A percentile compares a stretch with the other conserved stretches of the same genome.
Evolutionary conservation across 768 basidiomycete species (phyloP).

Genomic region (Leccinellum luteum): DNA sequence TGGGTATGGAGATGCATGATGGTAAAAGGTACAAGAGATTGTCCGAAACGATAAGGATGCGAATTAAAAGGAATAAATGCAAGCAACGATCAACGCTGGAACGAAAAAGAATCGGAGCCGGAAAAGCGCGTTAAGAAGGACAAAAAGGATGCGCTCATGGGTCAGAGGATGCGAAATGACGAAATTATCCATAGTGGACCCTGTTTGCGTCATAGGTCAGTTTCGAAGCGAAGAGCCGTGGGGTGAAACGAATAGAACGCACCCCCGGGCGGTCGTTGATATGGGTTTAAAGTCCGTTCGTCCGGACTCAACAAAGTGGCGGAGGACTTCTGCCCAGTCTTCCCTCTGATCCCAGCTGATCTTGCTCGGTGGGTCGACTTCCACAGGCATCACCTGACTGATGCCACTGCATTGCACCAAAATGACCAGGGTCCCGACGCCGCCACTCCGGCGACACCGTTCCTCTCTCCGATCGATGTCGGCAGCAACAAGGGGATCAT

Average conservation of each 20-base stretch:
- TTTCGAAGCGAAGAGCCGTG: not conserved
- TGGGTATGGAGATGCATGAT: slow-evolving; percentile 25
- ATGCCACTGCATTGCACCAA: slow-evolving; percentile 74
- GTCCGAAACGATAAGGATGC: slow-evolving; percentile 26
- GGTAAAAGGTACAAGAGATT: slow-evolving; percentile 19
- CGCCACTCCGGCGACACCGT: slow-evolving; percentile 70
- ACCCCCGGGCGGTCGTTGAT: slow-evolving; percentile 75
- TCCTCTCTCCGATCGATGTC: slow-evolving; percentile 81
- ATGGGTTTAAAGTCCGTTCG: slow-evolving; percentile 81
- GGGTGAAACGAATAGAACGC: slow-evolving; percentile 32
- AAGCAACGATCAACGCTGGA: slow-evolving; percentile 32
- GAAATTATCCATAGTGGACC: slow-evolving; percentile 42
- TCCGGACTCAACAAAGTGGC: slow-evolving; percentile 69
- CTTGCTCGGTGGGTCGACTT: slow-evolving; percentile 74
- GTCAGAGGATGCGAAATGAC: not conserved
- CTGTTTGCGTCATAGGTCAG: slow-evolving; percentile 24
- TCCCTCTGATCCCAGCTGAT: slow-evolving; percentile 75
- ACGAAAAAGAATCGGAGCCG: not conserved
- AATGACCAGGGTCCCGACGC: slow-evolving; percentile 72
- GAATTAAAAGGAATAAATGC: slow-evolving; percentile 14
- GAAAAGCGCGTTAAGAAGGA: slow-evolving; percentile 4
- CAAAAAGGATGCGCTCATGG: slow-evolving; percentile 10
- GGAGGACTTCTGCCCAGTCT: slow-evolving; percentile 69
- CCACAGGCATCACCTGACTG: slow-evolving; percentile 84
- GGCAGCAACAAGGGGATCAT: slow-evolving; percentile 68